Evolutionary conservation across 2,329 filamentous ascomycete genomes (phyloP), one percentile per base, ranked within the genome.

Genomic region (Nannizzia gypsea): DNA sequence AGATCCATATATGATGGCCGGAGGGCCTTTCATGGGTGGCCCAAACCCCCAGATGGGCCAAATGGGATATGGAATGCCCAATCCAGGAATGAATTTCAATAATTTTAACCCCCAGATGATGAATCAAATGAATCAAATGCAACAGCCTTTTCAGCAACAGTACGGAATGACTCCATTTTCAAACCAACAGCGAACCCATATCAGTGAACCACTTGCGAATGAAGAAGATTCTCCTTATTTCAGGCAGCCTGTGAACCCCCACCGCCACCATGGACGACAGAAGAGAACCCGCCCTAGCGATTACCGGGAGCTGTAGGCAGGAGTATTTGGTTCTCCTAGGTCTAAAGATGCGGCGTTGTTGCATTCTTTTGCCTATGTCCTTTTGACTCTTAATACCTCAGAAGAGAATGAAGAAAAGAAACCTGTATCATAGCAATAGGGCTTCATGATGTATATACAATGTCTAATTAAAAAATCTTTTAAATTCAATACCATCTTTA

Each of bases 201-300:
- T 82, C 66, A 76, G 76, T 36, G 77, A 78, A 17, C 78, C 79
- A 11, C 75, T 78, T 61, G 80, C 81, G 1, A 85, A 81, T 61
- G 83, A 84, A 64, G 89, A 95, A 60, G 90, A 95, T 61, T 89
- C 90, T 62, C 89, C 93, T 5, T 99, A 99, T 75, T 95, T 97
- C 72, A 83, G 93, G 61, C 92, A 96, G 72, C 93, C 93, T 0
- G 89, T 97, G 63, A 99, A 99, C 70, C 92, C 91, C 1, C 89
- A 96, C 70, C 84, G 93, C 57, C 89, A 93, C 70, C 87, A 91
- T 72, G 89, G 90, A 69, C 83, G 88, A 67, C 86, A 90, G 67
- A 83, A 87, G 64, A 81, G 89, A 67, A 84, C 89, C 59, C 82
- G 93, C 59, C 91, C 91, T 9, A 93, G 89, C 71, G 93, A 99